Evolutionary conservation across 352 stramenopile genomes (phyloP), one percentile per base, ranked within the genome.

Genomic region (Phytophthora pini): DNA sequence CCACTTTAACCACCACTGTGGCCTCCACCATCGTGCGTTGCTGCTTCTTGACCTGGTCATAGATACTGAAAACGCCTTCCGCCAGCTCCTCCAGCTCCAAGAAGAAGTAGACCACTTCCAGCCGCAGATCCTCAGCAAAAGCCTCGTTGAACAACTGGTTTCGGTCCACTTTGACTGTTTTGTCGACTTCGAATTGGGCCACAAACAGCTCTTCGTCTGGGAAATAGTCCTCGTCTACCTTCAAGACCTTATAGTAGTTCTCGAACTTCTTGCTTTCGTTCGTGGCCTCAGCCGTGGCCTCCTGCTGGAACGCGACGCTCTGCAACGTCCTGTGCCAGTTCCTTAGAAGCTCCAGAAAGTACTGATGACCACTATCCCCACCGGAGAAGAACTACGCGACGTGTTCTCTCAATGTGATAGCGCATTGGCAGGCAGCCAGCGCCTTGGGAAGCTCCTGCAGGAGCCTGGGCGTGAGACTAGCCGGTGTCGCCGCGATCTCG

Each of bases 1-100:
- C 71, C 13, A 74, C 22, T 13, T 79, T 70, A 0, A 66, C 67
- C 24, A 77, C 74, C 1, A 71, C 57, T 0, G 70, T 72, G 10
- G 74, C 67, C n/a, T 82, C 74, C 15, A 82, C 43, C 51, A 82
- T 52, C 17, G 74, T 79, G 17, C 68, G 73, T 26, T 59, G 26
- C 47, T 79, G 51, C 11, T 57, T 55, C 44, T 79, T 79, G 15
- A 82, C 74, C 12, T 74, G 56, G 10, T 57, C 38, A n/a, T 73
- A 76, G 11, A 67, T 53, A 3, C 3, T 56, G 32, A 72, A 72
- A 5, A 79, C 74, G 15, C 34, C 68, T 22, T 71, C 59, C 11
- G 53, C 47, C 1, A 72, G 50, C 41, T 82, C 70, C 40, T 52
- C 51, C 8, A 72, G 49, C 44, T 82, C 70, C 45, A 82, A 44